Conservation (phyloP, 1,284 basidiomycete genomes). For the Vanrija pseudolonga region DNA sequence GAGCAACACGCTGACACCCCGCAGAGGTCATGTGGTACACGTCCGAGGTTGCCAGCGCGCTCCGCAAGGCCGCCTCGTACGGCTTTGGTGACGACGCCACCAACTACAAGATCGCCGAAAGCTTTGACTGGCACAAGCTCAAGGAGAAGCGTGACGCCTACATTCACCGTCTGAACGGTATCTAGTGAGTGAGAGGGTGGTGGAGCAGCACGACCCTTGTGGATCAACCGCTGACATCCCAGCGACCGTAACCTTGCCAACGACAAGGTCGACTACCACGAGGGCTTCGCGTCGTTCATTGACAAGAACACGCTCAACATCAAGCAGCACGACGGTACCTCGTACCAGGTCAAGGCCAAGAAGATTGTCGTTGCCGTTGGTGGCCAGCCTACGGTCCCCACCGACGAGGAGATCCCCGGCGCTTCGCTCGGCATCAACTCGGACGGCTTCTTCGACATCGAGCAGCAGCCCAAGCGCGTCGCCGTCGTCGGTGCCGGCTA, state of each 20-base stretch:
- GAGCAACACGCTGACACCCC: slow-evolving; percentile 56
- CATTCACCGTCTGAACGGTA: slow-evolving; percentile 82
- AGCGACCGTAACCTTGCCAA: slow-evolving; percentile 75
- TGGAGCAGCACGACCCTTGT: no score
- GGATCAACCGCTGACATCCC: slow-evolving; percentile 1
- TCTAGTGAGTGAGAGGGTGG: slow-evolving; percentile 62
- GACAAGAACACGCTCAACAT: slow-evolving; percentile 66
- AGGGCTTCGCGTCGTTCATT: slow-evolving; percentile 71
- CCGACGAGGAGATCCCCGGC: slow-evolving; percentile 78
- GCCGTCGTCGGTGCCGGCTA: slow-evolving; percentile 95
- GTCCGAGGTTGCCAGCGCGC: slow-evolving; percentile 82
- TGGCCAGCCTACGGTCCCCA: slow-evolving; percentile 75
- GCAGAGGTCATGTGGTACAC: slow-evolving; percentile 98
- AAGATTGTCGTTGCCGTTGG: slow-evolving; percentile 82
- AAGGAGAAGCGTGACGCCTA: slow-evolving; percentile 95
- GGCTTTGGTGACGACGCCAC: slow-evolving; percentile 60
- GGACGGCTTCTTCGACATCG: slow-evolving; percentile 94
- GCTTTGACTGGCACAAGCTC: slow-evolving; percentile 86
- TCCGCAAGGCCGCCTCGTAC: slow-evolving; percentile 70
- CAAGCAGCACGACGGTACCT: slow-evolving; percentile 58
- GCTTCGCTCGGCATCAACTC: slow-evolving; percentile 85
- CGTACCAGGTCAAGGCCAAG: slow-evolving; percentile 67
- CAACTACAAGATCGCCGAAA: slow-evolving; percentile 53
- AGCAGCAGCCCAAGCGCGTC: slow-evolving; percentile 85
- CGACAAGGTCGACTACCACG: slow-evolving; percentile 85